phyloP scores from a whole-genome alignment of 371 early-diverging fungal species.

The Mucor velutinosus region DNA sequence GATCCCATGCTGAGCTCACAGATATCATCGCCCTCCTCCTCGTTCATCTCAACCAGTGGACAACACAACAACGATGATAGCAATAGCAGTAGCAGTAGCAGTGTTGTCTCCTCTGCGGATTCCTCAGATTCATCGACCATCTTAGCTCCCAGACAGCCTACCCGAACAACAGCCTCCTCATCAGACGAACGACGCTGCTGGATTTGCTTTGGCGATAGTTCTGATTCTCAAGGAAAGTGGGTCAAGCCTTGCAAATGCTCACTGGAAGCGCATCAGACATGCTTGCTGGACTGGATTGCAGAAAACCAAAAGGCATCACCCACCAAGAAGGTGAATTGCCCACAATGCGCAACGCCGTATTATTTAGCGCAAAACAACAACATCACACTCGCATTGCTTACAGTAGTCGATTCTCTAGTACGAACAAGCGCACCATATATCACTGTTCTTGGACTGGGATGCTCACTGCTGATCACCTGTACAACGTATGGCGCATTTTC shows the following conservation, averaged over 20 bases:
- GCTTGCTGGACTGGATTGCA: conserved; percentile 76
- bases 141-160: conserved; percentile 27
- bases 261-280: conserved; percentile 71
- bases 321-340: conserved; percentile 48
- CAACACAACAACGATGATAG: background rate
- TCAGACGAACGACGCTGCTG: conserved; percentile 50
- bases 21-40: background rate
- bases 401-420: conserved; percentile 55
- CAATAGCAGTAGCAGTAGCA: conserved; percentile 3
- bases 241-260: conserved; percentile 77
- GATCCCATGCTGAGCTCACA: conserved; percentile 3
- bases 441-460: conserved; percentile 65
- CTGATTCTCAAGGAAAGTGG: conserved; percentile 65
- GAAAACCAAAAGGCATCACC: conserved; percentile 62
- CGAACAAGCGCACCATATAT: conserved; percentile 69
- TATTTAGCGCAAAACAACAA: conserved; percentile 60
- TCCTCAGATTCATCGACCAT: conserved; percentile 41
- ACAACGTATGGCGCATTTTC: conserved; percentile 74
- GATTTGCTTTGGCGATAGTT: conserved; percentile 71
- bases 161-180: background rate
- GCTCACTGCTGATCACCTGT: conserved; percentile 58
- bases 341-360: conserved; percentile 76
- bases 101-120: background rate
- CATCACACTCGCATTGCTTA: conserved; percentile 50
- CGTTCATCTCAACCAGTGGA: background rate